phyloP scores from a whole-genome alignment of 163 green algal species.

The Chlamydomonas reinhardtii region DNA sequence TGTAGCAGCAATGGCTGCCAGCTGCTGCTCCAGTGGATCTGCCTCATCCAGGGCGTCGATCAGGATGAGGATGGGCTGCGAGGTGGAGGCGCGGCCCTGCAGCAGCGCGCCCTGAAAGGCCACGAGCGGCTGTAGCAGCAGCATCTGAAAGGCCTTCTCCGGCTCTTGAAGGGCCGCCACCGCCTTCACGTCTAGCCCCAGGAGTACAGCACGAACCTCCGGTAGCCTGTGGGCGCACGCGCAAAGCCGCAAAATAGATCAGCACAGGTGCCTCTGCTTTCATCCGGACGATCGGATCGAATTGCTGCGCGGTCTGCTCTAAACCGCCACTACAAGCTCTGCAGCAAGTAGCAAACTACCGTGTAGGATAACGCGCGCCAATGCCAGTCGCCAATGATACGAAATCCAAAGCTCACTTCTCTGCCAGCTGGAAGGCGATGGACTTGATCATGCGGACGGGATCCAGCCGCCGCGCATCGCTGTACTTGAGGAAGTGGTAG shows the following conservation, averaged over 20 bases:
- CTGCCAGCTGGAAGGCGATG: background rate
- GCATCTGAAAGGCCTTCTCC: background rate
- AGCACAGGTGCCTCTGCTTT: too few species aligned
- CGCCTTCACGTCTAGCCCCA: background rate
- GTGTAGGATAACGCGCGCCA: too few species aligned
- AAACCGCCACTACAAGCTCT: too few species aligned
- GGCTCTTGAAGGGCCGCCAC: background rate
- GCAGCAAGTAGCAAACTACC: too few species aligned
- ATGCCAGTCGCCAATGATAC: too few species aligned
- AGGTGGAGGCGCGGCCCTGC: too few species aligned
- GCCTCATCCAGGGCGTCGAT: constrained; percentile 39
- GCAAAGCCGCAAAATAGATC: too few species aligned
- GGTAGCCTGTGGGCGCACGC: background rate
- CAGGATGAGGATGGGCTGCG: constrained; percentile 9
- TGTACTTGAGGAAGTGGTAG: constrained; percentile 40
- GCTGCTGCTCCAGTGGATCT: constrained; percentile 7
- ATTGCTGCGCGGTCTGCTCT: too few species aligned
- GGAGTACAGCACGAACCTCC: background rate
- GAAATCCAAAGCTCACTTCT: background rate
- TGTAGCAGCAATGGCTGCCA: background rate
- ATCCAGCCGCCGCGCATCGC: constrained; percentile 6
- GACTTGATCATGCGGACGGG: constrained; percentile 29
- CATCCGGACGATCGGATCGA: too few species aligned
- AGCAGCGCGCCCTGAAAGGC: too few species aligned
- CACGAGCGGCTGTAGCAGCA: background rate